phyloP scores from a whole-genome alignment of 1,284 basidiomycete genomes.

The Moesziomyces globuligerus region DNA sequence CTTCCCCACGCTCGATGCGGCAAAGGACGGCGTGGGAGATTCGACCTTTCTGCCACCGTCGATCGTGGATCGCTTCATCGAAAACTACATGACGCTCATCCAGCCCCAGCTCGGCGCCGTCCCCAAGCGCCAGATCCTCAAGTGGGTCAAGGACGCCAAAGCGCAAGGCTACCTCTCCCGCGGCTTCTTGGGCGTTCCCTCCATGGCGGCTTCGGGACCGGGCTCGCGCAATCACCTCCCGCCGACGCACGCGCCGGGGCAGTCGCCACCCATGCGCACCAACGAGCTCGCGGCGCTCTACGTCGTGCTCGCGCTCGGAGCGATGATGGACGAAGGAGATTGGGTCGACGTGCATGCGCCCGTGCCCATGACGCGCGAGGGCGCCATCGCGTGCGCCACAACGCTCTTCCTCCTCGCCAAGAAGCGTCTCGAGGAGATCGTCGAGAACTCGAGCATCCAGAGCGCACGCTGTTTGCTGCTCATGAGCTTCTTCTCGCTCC shows the following conservation, averaged over 20 bases:
- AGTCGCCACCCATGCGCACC: conserved; percentile 28
- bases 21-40: conserved; percentile 36
- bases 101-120: conserved; percentile 41
- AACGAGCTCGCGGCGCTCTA: conserved; percentile 48
- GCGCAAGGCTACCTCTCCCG: conserved; percentile 42
- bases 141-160: conserved; percentile 49
- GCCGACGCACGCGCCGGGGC: conserved; percentile 10
- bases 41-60: conserved; percentile 44
- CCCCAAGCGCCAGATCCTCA: conserved; percentile 44
- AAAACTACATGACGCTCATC: conserved; percentile 49
- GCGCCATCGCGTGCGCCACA: conserved; percentile 38
- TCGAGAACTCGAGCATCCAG: conserved; percentile 48
- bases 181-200: conserved; percentile 36
- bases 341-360: conserved; percentile 41
- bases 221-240: conserved; percentile 9
- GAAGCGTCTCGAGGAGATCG: conserved; percentile 43
- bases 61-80: conserved; percentile 49
- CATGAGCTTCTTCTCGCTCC: conserved; percentile 48
- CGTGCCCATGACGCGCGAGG: conserved; percentile 38
- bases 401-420: conserved; percentile 46
- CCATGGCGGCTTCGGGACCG: conserved; percentile 25
- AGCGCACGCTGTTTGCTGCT: conserved; percentile 47
- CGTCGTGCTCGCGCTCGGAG: conserved; percentile 41
- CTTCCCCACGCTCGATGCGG: conserved; percentile 39
- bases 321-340: conserved; percentile 47